Conservation (phyloP, 108 stramenopile species). For the Cyclotella sp. region DNA sequence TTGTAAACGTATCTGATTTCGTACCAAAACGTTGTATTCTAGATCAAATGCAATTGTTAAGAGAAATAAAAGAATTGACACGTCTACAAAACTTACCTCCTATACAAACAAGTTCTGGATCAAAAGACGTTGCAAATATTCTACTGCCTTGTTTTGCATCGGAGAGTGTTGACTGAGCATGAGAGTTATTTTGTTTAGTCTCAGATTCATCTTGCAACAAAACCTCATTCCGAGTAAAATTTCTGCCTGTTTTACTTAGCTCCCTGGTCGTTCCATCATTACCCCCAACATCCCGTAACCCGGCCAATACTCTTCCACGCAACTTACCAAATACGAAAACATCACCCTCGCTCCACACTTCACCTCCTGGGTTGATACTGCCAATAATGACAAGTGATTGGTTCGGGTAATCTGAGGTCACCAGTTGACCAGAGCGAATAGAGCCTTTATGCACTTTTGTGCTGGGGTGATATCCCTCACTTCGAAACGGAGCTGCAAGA, state of each 20-base stretch:
- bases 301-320: slow-evolving; percentile 46
- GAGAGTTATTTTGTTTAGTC: neutral
- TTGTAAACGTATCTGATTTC: slow-evolving; percentile 35
- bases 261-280: neutral
- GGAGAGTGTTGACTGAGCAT: neutral
- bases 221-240: neutral
- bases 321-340: slow-evolving; percentile 47
- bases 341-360: slow-evolving; percentile 51
- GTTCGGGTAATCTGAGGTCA: slow-evolving; percentile 36
- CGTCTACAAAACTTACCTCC: slow-evolving; percentile 7
- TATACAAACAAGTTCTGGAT: slow-evolving; percentile 56
- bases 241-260: neutral
- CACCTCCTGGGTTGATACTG: slow-evolving; percentile 47
- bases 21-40: neutral
- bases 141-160: neutral
- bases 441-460: slow-evolving; percentile 48
- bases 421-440: slow-evolving; percentile 45
- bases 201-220: neutral
- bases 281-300: slow-evolving; percentile 20
- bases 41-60: neutral
- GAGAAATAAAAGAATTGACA: neutral
- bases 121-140: slow-evolving; percentile 45
- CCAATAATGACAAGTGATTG: slow-evolving; percentile 48
- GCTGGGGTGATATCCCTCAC: neutral
- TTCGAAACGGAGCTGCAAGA: neutral